These are phyloP conservation scores for Pseudogymnoascus sp. DNA, from an alignment of 2,329 filamentous ascomycete genomes.

Conservation along the genomic window DNA sequence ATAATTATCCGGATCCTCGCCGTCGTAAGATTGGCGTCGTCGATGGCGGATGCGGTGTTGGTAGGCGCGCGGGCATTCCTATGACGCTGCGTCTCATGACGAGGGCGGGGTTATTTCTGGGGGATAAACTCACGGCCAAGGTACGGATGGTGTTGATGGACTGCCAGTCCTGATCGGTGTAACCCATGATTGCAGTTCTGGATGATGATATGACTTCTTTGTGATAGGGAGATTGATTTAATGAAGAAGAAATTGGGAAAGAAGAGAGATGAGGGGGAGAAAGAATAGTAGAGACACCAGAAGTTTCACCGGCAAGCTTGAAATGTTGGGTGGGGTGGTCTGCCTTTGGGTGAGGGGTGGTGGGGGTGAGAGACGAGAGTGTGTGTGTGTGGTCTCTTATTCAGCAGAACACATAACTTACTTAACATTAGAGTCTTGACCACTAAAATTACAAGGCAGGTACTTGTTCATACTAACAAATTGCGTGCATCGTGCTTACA, in stretches of 20 bases:
- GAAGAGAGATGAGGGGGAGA: neutral
- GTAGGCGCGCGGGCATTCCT: neutral
- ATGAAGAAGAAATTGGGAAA: neutral
- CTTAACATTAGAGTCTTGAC: neutral
- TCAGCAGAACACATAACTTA: neutral
- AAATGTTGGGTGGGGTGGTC: constrained; percentile 2
- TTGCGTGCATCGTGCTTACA: neutral
- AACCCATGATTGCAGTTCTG: constrained; percentile 64
- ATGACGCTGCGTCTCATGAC: constrained; percentile 14
- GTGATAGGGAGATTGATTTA: neutral
- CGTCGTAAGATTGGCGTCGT: neutral
- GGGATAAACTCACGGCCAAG: constrained; percentile 70
- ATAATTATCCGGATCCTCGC: neutral
- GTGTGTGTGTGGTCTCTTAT: constrained; percentile 1
- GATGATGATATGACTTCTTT: neutral
- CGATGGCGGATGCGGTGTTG: neutral
- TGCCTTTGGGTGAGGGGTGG: constrained; percentile 2
- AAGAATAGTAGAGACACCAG: neutral
- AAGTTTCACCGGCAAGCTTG: constrained; percentile 7
- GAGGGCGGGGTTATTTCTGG: constrained; percentile 34
- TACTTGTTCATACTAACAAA: neutral
- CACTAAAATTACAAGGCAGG: neutral
- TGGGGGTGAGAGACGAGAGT: neutral
- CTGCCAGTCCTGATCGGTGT: constrained; percentile 78
- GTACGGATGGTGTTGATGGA: constrained; percentile 97